These are phyloP conservation scores for Amborella trichopoda DNA, from an alignment of 164 flowering plant genomes.

Conservation along the genomic window DNA sequence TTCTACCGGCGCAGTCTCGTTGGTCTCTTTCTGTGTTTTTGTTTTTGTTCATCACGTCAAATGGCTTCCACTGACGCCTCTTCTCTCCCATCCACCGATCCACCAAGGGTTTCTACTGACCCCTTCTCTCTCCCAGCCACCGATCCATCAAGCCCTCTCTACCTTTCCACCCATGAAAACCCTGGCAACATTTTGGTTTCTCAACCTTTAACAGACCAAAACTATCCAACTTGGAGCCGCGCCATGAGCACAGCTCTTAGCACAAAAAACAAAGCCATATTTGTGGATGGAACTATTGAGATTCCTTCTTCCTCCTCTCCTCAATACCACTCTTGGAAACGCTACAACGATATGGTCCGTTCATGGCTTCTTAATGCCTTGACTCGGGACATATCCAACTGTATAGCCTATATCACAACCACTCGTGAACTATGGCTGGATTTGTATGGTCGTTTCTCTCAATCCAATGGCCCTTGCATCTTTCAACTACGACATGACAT, in stretches of 20 bases:
- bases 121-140: no score
- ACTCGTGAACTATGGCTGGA: neutral
- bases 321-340: neutral
- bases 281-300: slow-evolving; percentile 1
- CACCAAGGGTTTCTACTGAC: no score
- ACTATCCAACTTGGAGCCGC: slow-evolving; percentile 1
- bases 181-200: slow-evolving; percentile 2
- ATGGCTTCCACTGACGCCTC: no score
- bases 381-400: neutral
- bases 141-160: neutral
- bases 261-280: slow-evolving; percentile 1
- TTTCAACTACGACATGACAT: neutral
- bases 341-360: neutral
- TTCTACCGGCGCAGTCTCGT: no score
- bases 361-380: slow-evolving; percentile 3
- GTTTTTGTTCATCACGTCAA: no score
- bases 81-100: no score
- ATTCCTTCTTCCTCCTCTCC: neutral
- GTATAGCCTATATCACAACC: neutral
- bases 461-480: neutral
- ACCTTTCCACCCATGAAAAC: neutral
- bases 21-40: no score
- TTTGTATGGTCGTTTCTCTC: slow-evolving; percentile 1
- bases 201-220: neutral
- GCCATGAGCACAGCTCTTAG: neutral